Evolutionary conservation across 2,329 filamentous ascomycete genomes (phyloP), one percentile per base, ranked within the genome.

Genomic region (Colletotrichum sidae): DNA sequence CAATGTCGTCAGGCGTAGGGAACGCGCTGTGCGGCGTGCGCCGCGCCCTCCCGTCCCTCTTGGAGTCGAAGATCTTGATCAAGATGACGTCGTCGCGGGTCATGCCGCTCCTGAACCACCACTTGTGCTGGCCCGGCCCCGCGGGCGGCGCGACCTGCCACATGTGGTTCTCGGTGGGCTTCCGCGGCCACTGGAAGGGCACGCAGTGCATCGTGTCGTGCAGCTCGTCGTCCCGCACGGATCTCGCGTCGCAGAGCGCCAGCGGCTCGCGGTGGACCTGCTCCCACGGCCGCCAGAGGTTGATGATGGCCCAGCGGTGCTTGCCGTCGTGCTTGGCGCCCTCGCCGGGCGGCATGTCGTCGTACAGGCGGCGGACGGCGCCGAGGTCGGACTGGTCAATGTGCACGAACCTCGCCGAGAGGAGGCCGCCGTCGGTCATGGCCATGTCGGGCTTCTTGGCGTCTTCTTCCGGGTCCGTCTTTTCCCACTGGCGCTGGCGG

Each of bases 1-100:
- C 4, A 88, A 86, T 2, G 90, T 92, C 67, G 89, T 81, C 4
- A 0, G 91, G 90, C 74, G 97, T 91, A 39, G 84, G 81, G 77
- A 97, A 97, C 0, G 93, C 93, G 6, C 90, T 90, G 78, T 96
- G 92, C 12, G 93, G 89, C 41, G 86, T 80, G 51, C 86, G 76
- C 0, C 87, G 85, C 8, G 84, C 86, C 60, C 86, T 86, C 41
- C 72, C 74, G 0, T 79, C 79, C 0, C 79, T 82, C 37, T 60
- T 60, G 0, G 88, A 92, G 73, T 90, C 87, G 70, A 83, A 89
- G 67, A 85, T 88, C 73, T 89, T 90, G 75, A 90, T 87, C 42
- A 89, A 70, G 10, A 86, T 78, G 6, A 86, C 83, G 73, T 89
- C 81, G 8, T 83, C 76, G 0, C 85, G 84, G 1, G 76, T 80